These are phyloP conservation scores for Saccharomyces uvarum DNA, from an alignment of 1,139 yeast species.

Conservation along the genomic window DNA sequence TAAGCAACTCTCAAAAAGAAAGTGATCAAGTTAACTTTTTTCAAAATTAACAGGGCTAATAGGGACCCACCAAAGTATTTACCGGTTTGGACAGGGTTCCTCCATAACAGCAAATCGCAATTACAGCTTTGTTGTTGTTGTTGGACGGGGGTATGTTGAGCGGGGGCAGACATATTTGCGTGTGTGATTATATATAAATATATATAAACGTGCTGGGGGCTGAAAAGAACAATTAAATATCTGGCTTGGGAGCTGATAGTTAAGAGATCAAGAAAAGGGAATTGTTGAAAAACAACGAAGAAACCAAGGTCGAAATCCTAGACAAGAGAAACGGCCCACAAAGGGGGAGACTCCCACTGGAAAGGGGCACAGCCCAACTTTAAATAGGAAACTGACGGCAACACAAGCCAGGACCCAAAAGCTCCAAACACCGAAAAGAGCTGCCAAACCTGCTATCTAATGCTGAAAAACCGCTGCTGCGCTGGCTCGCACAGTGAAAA, in stretches of 20 bases:
- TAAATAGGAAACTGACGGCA: background rate
- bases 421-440: background rate
- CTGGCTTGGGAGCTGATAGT: background rate
- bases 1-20: constrained; percentile 47
- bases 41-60: constrained; percentile 51
- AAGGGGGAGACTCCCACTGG: background rate
- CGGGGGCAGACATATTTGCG: background rate
- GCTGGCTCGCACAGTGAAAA: background rate
- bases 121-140: constrained; percentile 3
- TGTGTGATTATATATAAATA: background rate
- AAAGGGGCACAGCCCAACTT: background rate
- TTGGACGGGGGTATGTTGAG: background rate
- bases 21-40: constrained; percentile 63
- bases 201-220: background rate
- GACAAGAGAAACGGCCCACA: background rate
- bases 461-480: background rate
- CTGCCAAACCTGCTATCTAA: background rate
- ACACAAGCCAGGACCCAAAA: background rate
- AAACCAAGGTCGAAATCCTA: background rate
- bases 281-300: background rate
- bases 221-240: background rate
- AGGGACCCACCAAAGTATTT: constrained; percentile 64
- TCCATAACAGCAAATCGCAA: constrained; percentile 66
- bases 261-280: background rate
- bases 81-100: constrained; percentile 71